These are phyloP conservation scores for Plasmodium gaboni DNA, from an alignment of 169 alveolate species.

Conservation along the genomic window DNA sequence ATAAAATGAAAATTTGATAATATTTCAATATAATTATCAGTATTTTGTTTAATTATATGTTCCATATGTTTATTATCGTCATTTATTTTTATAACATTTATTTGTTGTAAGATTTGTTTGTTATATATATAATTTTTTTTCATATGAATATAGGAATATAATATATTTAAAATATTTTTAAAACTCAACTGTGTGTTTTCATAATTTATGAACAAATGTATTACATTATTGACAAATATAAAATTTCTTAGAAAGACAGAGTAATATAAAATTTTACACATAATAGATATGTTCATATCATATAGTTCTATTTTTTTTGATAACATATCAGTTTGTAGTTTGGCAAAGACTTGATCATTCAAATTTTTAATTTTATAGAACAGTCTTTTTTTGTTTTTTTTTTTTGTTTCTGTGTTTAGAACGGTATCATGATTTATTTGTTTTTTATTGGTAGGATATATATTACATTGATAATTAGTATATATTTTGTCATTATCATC, in stretches of 20 bases:
- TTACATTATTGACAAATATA: constrained; percentile 39
- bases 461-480: too few relatives aligned
- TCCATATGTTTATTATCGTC: not conserved
- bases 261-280: constrained; percentile 64
- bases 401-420: not conserved
- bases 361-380: constrained; percentile 45
- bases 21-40: not conserved
- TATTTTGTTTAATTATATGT: not conserved
- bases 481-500: not conserved
- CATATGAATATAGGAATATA: constrained; percentile 28
- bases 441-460: not conserved
- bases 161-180: constrained; percentile 69
- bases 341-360: constrained; percentile 15
- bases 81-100: constrained; percentile 8
- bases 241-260: constrained; percentile 40
- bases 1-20: constrained; percentile 26
- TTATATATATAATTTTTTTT: constrained; percentile 10
- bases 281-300: constrained; percentile 11
- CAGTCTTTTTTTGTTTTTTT: not conserved
- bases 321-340: constrained; percentile 57
- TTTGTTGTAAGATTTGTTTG: constrained; percentile 8
- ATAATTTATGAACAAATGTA: constrained; percentile 36
- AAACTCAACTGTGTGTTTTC: constrained; percentile 16
- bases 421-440: not conserved
- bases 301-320: constrained; percentile 24